Evolutionary conservation across 805 yeast genomes (phyloP).

Genomic region (Cyberlindnera sargentensis): DNA sequence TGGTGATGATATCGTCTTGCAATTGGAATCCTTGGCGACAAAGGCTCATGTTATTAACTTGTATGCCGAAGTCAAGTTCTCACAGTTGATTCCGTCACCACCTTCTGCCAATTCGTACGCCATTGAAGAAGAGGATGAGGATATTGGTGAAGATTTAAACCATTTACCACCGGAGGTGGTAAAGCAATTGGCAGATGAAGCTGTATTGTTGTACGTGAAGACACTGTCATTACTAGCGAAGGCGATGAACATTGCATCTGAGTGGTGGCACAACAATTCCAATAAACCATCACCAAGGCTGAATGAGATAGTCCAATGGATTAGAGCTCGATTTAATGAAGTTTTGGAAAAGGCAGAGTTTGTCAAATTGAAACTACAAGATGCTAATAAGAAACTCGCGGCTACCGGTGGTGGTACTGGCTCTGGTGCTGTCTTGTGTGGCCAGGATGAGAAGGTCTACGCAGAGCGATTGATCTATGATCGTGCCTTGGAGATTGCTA

Average conservation of each 20-base stretch:
- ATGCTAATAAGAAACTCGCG: constrained; percentile 33
- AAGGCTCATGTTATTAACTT: constrained; percentile 84
- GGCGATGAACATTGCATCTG: constrained; percentile 80
- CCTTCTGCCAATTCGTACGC: constrained; percentile 29
- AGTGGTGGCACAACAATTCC: constrained; percentile 74
- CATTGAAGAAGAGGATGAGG: constrained; percentile 32
- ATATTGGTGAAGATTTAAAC: constrained; percentile 24
- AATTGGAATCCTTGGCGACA: constrained; percentile 72
- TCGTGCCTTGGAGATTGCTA: constrained; percentile 87
- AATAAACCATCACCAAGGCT: constrained; percentile 36
- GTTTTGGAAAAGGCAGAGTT: constrained; percentile 84
- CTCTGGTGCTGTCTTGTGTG: constrained; percentile 1
- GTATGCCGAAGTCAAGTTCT: constrained; percentile 86
- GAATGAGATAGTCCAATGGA: constrained; percentile 71
- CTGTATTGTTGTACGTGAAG: constrained; percentile 78
- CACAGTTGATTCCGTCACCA: constrained; percentile 75
- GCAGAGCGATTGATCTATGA: constrained; percentile 89
- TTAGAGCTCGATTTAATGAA: constrained; percentile 82
- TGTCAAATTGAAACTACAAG: constrained; percentile 50
- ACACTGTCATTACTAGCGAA: constrained; percentile 73
- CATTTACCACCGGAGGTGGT: constrained; percentile 51
- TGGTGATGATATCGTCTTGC: constrained; percentile 32
- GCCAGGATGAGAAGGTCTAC: constrained; percentile 30
- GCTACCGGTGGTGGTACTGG: constrained; percentile 1
- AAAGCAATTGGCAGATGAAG: constrained; percentile 68